These are phyloP conservation scores for Pyrenochaeta sp. DNA, from an alignment of 2,329 filamentous ascomycete genomes.

Conservation along the genomic window DNA sequence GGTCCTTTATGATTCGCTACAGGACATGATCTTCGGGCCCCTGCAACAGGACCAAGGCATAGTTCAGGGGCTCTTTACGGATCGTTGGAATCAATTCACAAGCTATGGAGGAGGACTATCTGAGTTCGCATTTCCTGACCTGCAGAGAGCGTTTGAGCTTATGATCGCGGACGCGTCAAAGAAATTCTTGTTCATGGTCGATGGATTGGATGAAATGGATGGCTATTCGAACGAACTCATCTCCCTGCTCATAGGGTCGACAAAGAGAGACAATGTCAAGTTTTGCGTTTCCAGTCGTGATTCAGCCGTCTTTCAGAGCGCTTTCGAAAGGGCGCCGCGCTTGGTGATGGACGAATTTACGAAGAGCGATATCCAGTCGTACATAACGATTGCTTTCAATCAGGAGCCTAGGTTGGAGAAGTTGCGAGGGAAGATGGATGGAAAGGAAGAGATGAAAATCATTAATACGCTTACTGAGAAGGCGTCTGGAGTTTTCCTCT, in stretches of 20 bases:
- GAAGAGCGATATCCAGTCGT: conserved; percentile 26
- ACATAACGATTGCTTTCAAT: conserved; percentile 18
- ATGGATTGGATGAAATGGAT: conserved; percentile 43
- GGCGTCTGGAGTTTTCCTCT: conserved; percentile 36
- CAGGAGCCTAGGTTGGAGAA: conserved; percentile 18
- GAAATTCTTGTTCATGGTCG: conserved; percentile 45
- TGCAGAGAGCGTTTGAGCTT: conserved; percentile 34
- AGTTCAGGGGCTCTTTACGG: conserved; percentile 33
- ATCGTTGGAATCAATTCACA: conserved; percentile 40
- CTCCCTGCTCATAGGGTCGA: conserved; percentile 22
- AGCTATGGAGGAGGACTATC: conserved; percentile 39
- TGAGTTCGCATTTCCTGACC: conserved; percentile 27
- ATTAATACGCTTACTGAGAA: conserved; percentile 34
- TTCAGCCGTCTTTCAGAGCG: conserved; percentile 26
- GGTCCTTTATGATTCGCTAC: conserved; percentile 40
- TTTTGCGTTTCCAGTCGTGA: conserved; percentile 40
- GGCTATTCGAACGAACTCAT: conserved; percentile 30
- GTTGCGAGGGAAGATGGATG: conserved; percentile 29
- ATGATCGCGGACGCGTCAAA: conserved; percentile 37
- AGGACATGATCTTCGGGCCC: conserved; percentile 44
- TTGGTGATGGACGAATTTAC: conserved; percentile 34
- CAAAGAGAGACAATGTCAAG: conserved; percentile 41
- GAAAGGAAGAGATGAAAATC: conserved; percentile 29
- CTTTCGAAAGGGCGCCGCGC: conserved; percentile 32
- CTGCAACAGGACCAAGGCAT: conserved; percentile 34